A percentile compares a stretch with the other conserved stretches of the same genome.
phyloP scores from a whole-genome alignment of 2,329 filamentous ascomycete genomes.

The Huntiella omanensis region DNA sequence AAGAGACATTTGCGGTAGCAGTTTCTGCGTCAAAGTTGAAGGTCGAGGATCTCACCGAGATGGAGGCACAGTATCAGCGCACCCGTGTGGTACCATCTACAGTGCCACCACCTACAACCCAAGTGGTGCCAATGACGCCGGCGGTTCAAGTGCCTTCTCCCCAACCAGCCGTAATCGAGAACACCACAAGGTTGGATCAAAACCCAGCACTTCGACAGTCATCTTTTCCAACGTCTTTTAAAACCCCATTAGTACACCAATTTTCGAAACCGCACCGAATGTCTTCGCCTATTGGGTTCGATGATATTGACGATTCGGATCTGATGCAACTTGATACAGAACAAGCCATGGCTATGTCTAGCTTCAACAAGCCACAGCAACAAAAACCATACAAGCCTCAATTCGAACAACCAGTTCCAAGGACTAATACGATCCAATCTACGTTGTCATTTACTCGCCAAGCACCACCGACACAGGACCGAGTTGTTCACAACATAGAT shows the following conservation, averaged over 20 bases:
- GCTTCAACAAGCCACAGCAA: not conserved
- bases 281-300: constrained; percentile 1
- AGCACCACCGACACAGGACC: not conserved
- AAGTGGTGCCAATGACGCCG: not conserved
- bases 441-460: constrained; percentile 1
- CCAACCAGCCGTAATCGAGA: not conserved
- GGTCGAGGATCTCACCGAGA: constrained; percentile 2
- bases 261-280: not conserved
- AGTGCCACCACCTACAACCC: not conserved
- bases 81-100: constrained; percentile 5
- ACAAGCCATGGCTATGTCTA: not conserved
- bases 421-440: not conserved
- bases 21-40: constrained; percentile 3
- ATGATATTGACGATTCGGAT: constrained; percentile 10
- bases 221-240: not conserved
- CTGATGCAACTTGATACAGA: constrained; percentile 7
- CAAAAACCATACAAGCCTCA: not conserved
- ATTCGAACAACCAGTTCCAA: not conserved
- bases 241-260: too few relatives aligned
- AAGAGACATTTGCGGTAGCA: constrained; percentile 14
- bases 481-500: not conserved
- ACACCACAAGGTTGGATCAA: not conserved
- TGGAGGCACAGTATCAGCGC: constrained; percentile 1
- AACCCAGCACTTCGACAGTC: not conserved
- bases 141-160: too few relatives aligned